Conservation (phyloP, 116 monocot species). For the Phalaenopsis hybrid region DNA sequence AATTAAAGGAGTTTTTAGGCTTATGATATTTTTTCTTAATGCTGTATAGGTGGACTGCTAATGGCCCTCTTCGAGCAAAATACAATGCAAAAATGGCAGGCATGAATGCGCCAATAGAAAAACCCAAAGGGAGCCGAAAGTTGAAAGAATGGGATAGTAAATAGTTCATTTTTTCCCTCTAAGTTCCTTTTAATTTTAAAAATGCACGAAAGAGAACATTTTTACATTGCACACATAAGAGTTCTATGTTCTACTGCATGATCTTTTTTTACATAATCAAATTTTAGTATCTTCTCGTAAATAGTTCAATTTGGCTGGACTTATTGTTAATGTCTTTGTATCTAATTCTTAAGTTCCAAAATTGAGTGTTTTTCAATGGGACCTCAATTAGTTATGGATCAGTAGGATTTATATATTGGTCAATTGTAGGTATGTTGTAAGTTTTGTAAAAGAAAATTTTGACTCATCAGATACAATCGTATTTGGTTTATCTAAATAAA, state of each 20-base stretch:
- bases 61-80: conserved; percentile 73
- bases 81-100: conserved; percentile 85
- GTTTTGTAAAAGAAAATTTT: too few relatives aligned
- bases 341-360: neutral
- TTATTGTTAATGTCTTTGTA: neutral
- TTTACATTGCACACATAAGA: neutral
- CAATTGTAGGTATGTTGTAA: too few relatives aligned
- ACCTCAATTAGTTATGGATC: neutral
- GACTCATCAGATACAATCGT: too few relatives aligned
- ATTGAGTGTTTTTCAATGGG: neutral
- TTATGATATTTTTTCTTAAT: neutral
- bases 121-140: conserved; percentile 89
- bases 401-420: neutral
- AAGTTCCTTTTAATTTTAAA: conserved; percentile 10
- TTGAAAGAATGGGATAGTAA: conserved; percentile 68
- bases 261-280: neutral
- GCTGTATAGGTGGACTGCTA: conserved; percentile 62
- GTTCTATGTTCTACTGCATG: neutral
- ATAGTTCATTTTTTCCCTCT: conserved; percentile 21
- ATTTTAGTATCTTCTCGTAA: neutral
- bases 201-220: neutral
- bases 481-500: neutral
- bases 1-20: neutral
- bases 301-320: neutral
- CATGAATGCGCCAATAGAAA: conserved; percentile 60